A percentile compares a stretch with the other conserved stretches of the same genome.
Conservation (phyloP, 257 asterid genomes). For the Solanum bulbocastanum region DNA sequence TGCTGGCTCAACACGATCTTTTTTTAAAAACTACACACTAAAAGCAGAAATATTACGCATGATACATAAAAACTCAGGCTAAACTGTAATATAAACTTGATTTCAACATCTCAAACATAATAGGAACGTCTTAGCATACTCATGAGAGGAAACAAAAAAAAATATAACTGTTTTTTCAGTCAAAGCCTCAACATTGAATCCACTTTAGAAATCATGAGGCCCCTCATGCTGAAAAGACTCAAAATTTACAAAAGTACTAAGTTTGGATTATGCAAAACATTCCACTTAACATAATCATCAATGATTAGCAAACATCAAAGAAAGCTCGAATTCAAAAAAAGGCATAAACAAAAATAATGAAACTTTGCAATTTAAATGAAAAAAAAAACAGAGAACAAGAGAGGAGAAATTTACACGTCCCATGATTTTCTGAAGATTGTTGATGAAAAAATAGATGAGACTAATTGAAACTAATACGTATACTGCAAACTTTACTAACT, state of each 20-base stretch:
- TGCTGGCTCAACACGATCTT: background rate
- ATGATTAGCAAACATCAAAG: background rate
- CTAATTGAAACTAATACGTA: slow-evolving; percentile 74
- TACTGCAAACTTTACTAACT: slow-evolving; percentile 68
- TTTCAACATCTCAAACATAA: background rate
- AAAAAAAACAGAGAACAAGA: background rate
- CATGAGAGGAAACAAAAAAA: too few species aligned
- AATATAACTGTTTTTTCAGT: too few species aligned
- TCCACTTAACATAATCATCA: background rate
- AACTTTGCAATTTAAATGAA: background rate
- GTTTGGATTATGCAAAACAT: background rate
- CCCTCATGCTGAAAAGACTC: too few species aligned
- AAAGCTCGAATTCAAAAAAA: background rate
- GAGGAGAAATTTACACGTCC: slow-evolving; percentile 37
- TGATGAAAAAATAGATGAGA: slow-evolving; percentile 79
- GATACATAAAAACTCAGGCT: background rate
- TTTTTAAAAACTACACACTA: background rate
- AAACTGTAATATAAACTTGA: background rate
- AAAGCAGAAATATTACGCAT: background rate
- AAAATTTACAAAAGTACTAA: background rate
- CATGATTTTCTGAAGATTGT: slow-evolving; percentile 75
- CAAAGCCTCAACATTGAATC: too few species aligned
- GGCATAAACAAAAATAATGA: background rate
- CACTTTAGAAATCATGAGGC: too few species aligned
- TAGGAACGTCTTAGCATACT: background rate